These are phyloP conservation scores for Blastobotrys parvus DNA, from an alignment of 805 yeast species.

Conservation along the genomic window DNA sequence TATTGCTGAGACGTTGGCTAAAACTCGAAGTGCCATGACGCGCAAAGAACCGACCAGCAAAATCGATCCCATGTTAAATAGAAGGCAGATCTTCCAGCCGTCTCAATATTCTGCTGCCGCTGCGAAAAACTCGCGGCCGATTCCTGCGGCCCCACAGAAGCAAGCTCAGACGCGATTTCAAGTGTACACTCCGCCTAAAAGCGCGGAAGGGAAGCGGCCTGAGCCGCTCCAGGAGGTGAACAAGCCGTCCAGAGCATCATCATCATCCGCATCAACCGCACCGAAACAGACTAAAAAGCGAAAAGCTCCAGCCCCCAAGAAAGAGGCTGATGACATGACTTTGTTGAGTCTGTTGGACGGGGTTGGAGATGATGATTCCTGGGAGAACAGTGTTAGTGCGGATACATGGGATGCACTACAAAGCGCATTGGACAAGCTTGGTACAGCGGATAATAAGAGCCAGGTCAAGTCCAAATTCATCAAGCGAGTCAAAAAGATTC, in stretches of 20 bases:
- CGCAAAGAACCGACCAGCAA: slow-evolving; percentile 9
- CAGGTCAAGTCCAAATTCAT: not conserved
- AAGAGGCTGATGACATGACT: slow-evolving; percentile 17
- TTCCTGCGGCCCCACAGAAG: not conserved
- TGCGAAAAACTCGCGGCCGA: slow-evolving; percentile 1
- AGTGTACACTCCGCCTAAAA: slow-evolving; percentile 3
- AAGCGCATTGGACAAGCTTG: slow-evolving; percentile 20
- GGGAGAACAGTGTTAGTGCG: not conserved
- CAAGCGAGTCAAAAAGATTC: not conserved
- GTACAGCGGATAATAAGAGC: slow-evolving; percentile 15
- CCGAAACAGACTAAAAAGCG: not conserved
- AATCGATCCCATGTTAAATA: slow-evolving; percentile 18
- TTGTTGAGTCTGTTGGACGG: slow-evolving; percentile 21
- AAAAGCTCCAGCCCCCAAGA: slow-evolving; percentile 1
- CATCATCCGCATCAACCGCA: not conserved
- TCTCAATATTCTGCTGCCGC: slow-evolving; percentile 6
- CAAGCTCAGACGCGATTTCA: slow-evolving; percentile 5
- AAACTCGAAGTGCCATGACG: slow-evolving; percentile 24
- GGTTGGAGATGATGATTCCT: not conserved
- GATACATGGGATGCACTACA: slow-evolving; percentile 4
- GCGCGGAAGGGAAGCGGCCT: not conserved
- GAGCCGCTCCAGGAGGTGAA: not conserved
- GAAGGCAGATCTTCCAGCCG: slow-evolving; percentile 9
- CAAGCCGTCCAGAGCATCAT: not conserved
- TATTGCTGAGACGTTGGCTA: slow-evolving; percentile 53